These are phyloP conservation scores for Podosphaera xanthii DNA, from an alignment of 2,329 filamentous ascomycete species.

Conservation along the genomic window DNA sequence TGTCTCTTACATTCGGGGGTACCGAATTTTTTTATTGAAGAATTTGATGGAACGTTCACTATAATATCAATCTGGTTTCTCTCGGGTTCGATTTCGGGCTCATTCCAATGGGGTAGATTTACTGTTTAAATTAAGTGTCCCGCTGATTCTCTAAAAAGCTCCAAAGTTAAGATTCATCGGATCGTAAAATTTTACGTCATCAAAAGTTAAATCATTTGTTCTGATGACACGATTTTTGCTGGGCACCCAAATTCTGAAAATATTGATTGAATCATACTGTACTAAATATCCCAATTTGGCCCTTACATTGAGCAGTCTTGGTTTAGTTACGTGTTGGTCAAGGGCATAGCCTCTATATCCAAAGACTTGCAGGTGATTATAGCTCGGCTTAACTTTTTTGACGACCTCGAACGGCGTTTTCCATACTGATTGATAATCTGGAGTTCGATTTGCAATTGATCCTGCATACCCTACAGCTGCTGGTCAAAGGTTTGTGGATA, in stretches of 20 bases:
- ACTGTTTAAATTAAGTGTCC: too few relatives aligned
- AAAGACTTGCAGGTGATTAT: background rate
- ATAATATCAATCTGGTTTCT: too few relatives aligned
- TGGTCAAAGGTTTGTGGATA: background rate
- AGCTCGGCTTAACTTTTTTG: background rate
- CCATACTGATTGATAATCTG: background rate
- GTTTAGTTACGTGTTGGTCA: background rate
- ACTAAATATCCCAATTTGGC: background rate
- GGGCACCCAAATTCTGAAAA: background rate
- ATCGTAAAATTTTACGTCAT: background rate
- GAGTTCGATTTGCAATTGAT: background rate
- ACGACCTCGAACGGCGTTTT: background rate
- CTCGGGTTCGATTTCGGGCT: too few relatives aligned
- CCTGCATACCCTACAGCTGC: background rate
- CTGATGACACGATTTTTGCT: background rate
- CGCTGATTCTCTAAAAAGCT: background rate
- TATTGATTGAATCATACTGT: background rate
- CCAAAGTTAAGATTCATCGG: background rate
- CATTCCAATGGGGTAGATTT: too few relatives aligned
- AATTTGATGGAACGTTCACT: too few relatives aligned
- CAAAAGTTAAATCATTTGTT: background rate
- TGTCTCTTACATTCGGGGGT: background rate
- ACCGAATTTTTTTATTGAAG: background rate
- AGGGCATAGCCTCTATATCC: background rate
- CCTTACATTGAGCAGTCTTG: background rate